These are phyloP conservation scores for Metschnikowia reukaufii DNA, from an alignment of 805 yeast species.

Conservation along the genomic window DNA sequence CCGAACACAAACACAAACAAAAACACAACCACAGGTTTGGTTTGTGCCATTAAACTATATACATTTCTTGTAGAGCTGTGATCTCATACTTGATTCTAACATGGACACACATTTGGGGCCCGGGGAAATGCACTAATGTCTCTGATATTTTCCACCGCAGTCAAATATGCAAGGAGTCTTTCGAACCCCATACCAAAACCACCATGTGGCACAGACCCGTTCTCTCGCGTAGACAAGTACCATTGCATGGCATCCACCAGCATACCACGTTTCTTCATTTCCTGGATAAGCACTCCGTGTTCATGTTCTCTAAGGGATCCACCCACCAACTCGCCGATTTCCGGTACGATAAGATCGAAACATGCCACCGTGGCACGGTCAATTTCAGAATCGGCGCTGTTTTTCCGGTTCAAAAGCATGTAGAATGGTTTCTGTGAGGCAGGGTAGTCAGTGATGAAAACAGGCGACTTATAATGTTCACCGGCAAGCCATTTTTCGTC, in stretches of 20 bases:
- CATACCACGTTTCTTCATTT: slow-evolving; percentile 59
- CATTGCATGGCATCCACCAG: slow-evolving; percentile 62
- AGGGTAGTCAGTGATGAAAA: slow-evolving; percentile 91
- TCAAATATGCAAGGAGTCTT: slow-evolving; percentile 70
- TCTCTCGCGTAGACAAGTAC: slow-evolving; percentile 72
- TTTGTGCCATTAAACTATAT: not conserved
- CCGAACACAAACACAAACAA: no score
- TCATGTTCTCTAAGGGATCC: slow-evolving; percentile 89
- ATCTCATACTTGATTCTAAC: slow-evolving; percentile 20
- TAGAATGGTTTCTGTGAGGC: slow-evolving; percentile 79
- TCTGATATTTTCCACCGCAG: slow-evolving; percentile 74
- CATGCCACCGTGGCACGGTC: slow-evolving; percentile 70
- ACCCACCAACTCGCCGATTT: slow-evolving; percentile 90
- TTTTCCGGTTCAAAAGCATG: slow-evolving; percentile 60
- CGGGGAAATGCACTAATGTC: slow-evolving; percentile 90
- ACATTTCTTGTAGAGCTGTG: not conserved
- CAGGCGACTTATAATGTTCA: slow-evolving; percentile 63
- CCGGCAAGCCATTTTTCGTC: slow-evolving; percentile 93
- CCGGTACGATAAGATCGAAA: slow-evolving; percentile 86
- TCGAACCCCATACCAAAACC: slow-evolving; percentile 97
- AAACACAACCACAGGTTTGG: no score
- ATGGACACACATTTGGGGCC: slow-evolving; percentile 45
- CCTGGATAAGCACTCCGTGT: slow-evolving; percentile 44
- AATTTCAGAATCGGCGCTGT: not conserved
- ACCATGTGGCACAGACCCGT: slow-evolving; percentile 91